phyloP scores from a whole-genome alignment of 805 yeast species.

The Ogataea wickerhamii region DNA sequence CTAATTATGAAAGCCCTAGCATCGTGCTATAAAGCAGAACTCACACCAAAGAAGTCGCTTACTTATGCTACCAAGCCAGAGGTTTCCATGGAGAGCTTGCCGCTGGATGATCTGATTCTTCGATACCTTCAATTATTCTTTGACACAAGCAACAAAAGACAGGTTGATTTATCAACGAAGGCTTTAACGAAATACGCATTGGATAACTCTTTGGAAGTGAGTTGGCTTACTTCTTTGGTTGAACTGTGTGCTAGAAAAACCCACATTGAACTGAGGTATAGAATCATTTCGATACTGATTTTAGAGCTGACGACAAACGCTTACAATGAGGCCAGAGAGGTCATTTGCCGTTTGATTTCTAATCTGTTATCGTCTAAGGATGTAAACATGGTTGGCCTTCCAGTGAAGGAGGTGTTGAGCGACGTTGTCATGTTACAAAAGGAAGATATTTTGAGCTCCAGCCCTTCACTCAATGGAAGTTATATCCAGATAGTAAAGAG shows the following conservation, averaged over 20 bases:
- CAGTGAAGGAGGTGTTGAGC: conserved; percentile 74
- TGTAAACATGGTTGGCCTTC: conserved; percentile 81
- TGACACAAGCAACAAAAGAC: conserved; percentile 58
- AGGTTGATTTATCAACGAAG: conserved; percentile 53
- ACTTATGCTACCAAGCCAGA: conserved; percentile 6
- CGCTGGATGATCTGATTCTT: conserved; percentile 19
- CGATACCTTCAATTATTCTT: conserved; percentile 56
- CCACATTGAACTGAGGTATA: conserved; percentile 39
- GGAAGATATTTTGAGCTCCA: conserved; percentile 23
- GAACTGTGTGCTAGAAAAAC: conserved; percentile 70
- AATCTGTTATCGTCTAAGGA: conserved; percentile 64
- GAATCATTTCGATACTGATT: conserved; percentile 33
- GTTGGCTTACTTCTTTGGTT: conserved; percentile 57
- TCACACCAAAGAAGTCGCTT: conserved; percentile 17
- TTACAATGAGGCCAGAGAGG: conserved; percentile 14
- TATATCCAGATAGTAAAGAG: conserved; percentile 62
- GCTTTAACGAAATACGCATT: conserved; percentile 47
- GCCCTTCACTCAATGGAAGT: conserved; percentile 35
- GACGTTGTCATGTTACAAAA: conserved; percentile 51
- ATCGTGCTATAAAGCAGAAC: conserved; percentile 11
- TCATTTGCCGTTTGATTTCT: conserved; percentile 25
- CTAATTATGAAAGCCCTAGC: conserved; percentile 23
- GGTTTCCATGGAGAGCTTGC: not conserved
- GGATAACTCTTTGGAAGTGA: conserved; percentile 21
- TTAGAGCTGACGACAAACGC: conserved; percentile 50